phyloP scores from a whole-genome alignment of 257 asterid genomes.

The Rubia yunnanensis region DNA sequence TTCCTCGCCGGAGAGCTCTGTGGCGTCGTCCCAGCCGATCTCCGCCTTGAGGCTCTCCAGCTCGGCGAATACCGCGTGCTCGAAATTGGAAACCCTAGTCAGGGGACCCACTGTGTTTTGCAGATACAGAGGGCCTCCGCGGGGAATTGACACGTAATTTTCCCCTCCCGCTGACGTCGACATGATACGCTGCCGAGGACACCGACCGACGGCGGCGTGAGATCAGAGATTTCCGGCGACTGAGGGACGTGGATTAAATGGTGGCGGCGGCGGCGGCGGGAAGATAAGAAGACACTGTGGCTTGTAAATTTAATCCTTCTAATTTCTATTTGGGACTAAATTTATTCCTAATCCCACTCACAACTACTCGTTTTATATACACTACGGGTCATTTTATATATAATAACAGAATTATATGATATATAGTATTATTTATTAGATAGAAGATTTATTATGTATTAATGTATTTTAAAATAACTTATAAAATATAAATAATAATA shows the following conservation, averaged over 20 bases:
- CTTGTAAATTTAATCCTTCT: background rate
- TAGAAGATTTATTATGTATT: too few relatives aligned
- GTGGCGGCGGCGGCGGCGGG: background rate
- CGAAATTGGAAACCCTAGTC: slow-evolving; percentile 5
- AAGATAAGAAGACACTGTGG: background rate
- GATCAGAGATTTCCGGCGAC: background rate
- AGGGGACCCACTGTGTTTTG: background rate
- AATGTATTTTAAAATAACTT: too few relatives aligned
- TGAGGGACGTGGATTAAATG: background rate
- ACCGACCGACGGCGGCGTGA: background rate
- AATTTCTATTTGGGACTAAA: background rate
- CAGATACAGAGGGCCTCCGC: background rate
- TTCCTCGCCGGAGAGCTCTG: slow-evolving; percentile 41
- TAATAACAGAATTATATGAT: too few relatives aligned
- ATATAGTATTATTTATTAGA: too few relatives aligned
- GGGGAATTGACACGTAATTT: background rate
- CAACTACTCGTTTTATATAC: too few relatives aligned
- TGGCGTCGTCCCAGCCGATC: slow-evolving; percentile 30
- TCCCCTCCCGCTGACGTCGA: background rate
- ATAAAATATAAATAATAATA: too few relatives aligned
- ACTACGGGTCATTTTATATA: too few relatives aligned
- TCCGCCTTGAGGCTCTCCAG: slow-evolving; percentile 49
- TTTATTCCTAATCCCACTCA: background rate
- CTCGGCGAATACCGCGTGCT: background rate
- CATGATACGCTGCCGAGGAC: background rate